Evolutionary conservation across 2,329 filamentous ascomycete species (phyloP).

Genomic region (Microdochium bolleyi): DNA sequence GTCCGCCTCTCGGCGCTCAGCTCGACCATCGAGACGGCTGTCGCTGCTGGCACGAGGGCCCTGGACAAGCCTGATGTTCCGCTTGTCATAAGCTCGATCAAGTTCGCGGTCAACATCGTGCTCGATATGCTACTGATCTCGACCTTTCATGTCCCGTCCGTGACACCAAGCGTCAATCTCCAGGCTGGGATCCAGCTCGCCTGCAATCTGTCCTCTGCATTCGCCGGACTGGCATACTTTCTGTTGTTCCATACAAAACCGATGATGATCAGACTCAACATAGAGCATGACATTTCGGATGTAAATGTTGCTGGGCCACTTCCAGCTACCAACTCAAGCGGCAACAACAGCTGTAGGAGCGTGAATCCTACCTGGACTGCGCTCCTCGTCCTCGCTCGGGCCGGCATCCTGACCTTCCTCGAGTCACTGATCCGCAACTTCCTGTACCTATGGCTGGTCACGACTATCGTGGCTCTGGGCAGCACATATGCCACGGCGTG

Average conservation of each 20-base stretch:
- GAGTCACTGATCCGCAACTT: slow-evolving; percentile 63
- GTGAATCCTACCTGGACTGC: slow-evolving; percentile 29
- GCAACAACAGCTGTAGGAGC: slow-evolving; percentile 2
- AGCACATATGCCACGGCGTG: slow-evolving; percentile 62
- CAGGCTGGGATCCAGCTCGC: slow-evolving; percentile 57
- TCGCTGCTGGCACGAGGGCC: slow-evolving; percentile 53
- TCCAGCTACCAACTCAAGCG: not conserved
- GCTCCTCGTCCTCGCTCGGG: slow-evolving; percentile 42
- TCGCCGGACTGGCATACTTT: slow-evolving; percentile 53
- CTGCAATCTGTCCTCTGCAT: slow-evolving; percentile 48
- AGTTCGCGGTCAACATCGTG: slow-evolving; percentile 59
- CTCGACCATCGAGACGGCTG: slow-evolving; percentile 54
- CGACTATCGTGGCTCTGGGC: slow-evolving; percentile 55
- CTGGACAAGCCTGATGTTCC: slow-evolving; percentile 64
- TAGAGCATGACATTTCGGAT: not conserved
- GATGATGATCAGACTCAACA: not conserved
- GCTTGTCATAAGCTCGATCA: slow-evolving; percentile 54
- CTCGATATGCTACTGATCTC: slow-evolving; percentile 61
- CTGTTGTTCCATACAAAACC: slow-evolving; percentile 23
- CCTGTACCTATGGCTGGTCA: slow-evolving; percentile 64
- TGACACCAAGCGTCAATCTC: slow-evolving; percentile 50
- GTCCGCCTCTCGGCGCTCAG: slow-evolving; percentile 50
- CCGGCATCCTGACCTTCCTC: slow-evolving; percentile 49
- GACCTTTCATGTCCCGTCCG: slow-evolving; percentile 48
- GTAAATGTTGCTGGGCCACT: too few relatives aligned